Evolutionary conservation across 805 yeast species (phyloP).

Genomic region (Candida corydali): DNA sequence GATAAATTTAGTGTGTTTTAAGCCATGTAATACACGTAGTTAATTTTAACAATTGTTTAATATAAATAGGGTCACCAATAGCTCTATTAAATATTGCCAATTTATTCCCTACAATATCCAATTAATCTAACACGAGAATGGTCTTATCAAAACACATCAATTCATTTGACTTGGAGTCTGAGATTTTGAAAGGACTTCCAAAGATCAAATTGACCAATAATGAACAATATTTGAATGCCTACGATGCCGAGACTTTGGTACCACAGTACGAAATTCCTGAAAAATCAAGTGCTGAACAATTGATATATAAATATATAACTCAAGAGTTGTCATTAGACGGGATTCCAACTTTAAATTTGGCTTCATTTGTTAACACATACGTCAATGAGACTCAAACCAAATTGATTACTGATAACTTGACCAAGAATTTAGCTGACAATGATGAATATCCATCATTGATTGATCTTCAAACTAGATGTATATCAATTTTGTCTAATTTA

Average conservation of each 20-base stretch:
- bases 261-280: conserved; percentile 63
- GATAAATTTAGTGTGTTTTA: not conserved
- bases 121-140: too few species aligned
- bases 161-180: conserved; percentile 37
- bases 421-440: conserved; percentile 86
- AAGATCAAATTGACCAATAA: conserved; percentile 20
- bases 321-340: conserved; percentile 83
- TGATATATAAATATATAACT: conserved; percentile 60
- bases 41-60: too few species aligned
- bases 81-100: too few species aligned
- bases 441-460: conserved; percentile 89
- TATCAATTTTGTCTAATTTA: conserved; percentile 69
- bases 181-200: conserved; percentile 21
- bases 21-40: conserved; percentile 3
- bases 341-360: conserved; percentile 75
- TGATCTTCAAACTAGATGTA: conserved; percentile 77
- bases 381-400: conserved; percentile 39
- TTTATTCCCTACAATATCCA: too few species aligned
- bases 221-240: conserved; percentile 30
- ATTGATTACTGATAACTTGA: conserved; percentile 64
- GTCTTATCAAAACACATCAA: conserved; percentile 43
- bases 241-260: conserved; percentile 25
- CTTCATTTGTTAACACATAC: conserved; percentile 83
- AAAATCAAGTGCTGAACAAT: conserved; percentile 46
- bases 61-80: too few species aligned